Conservation (phyloP, 495 filamentous ascomycete genomes). For the Ramalina peruviana region DNA sequence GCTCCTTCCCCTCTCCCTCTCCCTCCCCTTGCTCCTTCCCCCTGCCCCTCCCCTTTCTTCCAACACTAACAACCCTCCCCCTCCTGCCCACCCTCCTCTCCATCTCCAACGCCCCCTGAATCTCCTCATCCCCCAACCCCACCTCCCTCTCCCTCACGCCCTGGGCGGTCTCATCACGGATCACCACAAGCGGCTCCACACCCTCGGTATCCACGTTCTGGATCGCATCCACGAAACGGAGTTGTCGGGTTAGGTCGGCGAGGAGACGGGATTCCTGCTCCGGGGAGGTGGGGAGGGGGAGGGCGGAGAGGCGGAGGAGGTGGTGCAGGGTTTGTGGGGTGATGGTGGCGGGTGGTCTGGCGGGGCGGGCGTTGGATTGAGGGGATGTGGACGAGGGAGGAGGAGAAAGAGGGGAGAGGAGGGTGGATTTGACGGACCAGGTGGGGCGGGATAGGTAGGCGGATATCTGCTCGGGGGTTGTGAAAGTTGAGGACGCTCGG, state of each 20-base stretch:
- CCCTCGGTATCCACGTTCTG: conserved; percentile 63
- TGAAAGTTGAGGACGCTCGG: neutral
- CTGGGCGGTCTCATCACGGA: conserved; percentile 63
- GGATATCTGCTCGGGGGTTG: conserved; percentile 26
- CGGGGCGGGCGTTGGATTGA: conserved; percentile 21
- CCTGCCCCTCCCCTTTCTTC: neutral
- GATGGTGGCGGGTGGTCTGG: conserved; percentile 18
- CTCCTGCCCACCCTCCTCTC: conserved; percentile 40
- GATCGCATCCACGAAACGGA: conserved; percentile 77
- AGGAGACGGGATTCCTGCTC: conserved; percentile 52
- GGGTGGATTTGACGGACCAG: conserved; percentile 69
- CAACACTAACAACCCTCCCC: conserved; percentile 14
- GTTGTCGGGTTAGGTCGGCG: conserved; percentile 60
- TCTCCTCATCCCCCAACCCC: conserved; percentile 29
- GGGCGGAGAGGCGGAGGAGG: conserved; percentile 79
- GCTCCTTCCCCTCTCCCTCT: neutral
- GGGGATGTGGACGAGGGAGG: conserved; percentile 11
- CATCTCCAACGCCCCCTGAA: conserved; percentile 33
- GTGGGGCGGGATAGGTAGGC: conserved; percentile 53
- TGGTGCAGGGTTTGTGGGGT: conserved; percentile 55
- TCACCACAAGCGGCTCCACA: conserved; percentile 56
- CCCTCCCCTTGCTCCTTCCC: conserved; percentile 7
- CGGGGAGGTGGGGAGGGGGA: conserved; percentile 51
- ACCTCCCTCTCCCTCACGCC: conserved; percentile 41
- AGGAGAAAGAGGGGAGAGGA: conserved; percentile 39